Evolutionary conservation across 495 filamentous ascomycete genomes (phyloP).

Genomic region (Lophiotrema nucula): DNA sequence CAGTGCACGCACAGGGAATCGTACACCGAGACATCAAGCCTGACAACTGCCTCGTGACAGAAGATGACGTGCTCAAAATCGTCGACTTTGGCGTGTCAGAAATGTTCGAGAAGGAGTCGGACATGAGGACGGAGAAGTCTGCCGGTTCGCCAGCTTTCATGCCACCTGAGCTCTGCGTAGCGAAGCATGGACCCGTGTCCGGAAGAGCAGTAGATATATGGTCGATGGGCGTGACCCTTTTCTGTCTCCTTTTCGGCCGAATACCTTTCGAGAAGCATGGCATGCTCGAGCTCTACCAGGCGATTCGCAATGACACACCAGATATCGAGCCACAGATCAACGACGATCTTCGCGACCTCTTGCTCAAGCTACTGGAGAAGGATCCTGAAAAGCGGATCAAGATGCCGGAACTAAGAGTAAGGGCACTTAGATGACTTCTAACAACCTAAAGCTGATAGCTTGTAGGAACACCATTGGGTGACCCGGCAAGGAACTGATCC

Average conservation of each 20-base stretch:
- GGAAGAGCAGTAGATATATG: slow-evolving; percentile 93
- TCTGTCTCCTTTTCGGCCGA: slow-evolving; percentile 83
- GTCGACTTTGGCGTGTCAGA: slow-evolving; percentile 98
- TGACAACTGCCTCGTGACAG: slow-evolving; percentile 88
- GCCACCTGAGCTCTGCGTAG: slow-evolving; percentile 87
- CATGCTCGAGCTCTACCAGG: slow-evolving; percentile 83
- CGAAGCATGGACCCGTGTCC: slow-evolving; percentile 81
- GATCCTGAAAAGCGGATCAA: slow-evolving; percentile 70
- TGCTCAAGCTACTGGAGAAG: slow-evolving; percentile 46
- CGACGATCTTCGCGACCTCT: slow-evolving; percentile 38
- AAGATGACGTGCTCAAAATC: slow-evolving; percentile 89
- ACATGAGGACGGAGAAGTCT: slow-evolving; percentile 92
- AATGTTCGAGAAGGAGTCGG: slow-evolving; percentile 87
- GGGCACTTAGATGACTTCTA: slow-evolving; percentile 33
- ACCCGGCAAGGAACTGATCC: slow-evolving; percentile 78
- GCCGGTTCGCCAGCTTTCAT: slow-evolving; percentile 95
- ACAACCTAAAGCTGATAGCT: background rate
- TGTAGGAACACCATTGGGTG: slow-evolving; percentile 89
- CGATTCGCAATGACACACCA: slow-evolving; percentile 68
- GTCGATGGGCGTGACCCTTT: slow-evolving; percentile 97
- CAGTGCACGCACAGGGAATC: slow-evolving; percentile 89
- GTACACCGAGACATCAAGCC: slow-evolving; percentile 98
- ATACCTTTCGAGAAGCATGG: slow-evolving; percentile 79
- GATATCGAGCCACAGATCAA: slow-evolving; percentile 47
- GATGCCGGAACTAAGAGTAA: slow-evolving; percentile 77